Conservation (phyloP, 2,329 filamentous ascomycete species). For the Grosmannia clavigera region DNA sequence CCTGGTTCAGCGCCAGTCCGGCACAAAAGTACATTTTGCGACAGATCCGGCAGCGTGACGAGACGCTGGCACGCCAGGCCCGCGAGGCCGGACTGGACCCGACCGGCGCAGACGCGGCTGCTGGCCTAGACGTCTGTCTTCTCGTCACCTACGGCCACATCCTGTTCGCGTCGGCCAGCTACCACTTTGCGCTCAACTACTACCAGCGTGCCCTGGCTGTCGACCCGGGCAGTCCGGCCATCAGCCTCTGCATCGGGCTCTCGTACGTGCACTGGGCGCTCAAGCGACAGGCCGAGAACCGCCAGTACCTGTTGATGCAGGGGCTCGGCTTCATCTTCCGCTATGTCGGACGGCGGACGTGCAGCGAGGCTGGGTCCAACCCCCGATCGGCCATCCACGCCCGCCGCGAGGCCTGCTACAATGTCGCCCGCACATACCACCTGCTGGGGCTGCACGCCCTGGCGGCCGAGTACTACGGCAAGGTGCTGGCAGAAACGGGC, state of each 20-base stretch:
- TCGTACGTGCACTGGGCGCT: slow-evolving; percentile 81
- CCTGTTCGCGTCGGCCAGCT: slow-evolving; percentile 70
- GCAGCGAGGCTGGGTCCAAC: slow-evolving; percentile 8
- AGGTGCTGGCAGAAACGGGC: slow-evolving; percentile 29
- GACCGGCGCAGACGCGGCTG: slow-evolving; percentile 34
- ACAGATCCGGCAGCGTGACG: slow-evolving; percentile 84
- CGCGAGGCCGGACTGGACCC: slow-evolving; percentile 59
- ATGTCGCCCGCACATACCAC: slow-evolving; percentile 66
- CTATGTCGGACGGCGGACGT: slow-evolving; percentile 52
- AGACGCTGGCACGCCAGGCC: slow-evolving; percentile 63
- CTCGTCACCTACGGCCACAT: slow-evolving; percentile 87
- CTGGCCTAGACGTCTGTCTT: slow-evolving; percentile 59
- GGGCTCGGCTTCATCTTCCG: slow-evolving; percentile 68
- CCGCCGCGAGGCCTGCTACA: slow-evolving; percentile 69
- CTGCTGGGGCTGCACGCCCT: slow-evolving; percentile 60
- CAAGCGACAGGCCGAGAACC: slow-evolving; percentile 80
- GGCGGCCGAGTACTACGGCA: slow-evolving; percentile 57
- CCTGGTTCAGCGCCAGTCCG: slow-evolving; percentile 68
- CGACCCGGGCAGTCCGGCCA: slow-evolving; percentile 61
- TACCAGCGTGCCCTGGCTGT: slow-evolving; percentile 68
- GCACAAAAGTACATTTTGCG: slow-evolving; percentile 85
- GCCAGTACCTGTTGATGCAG: slow-evolving; percentile 78
- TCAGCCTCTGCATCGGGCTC: slow-evolving; percentile 71
- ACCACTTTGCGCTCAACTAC: slow-evolving; percentile 76
- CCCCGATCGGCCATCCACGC: slow-evolving; percentile 11